Base-by-base conservation (phyloP, 164 flowering plant genomes). In the Santalum album region DNA sequence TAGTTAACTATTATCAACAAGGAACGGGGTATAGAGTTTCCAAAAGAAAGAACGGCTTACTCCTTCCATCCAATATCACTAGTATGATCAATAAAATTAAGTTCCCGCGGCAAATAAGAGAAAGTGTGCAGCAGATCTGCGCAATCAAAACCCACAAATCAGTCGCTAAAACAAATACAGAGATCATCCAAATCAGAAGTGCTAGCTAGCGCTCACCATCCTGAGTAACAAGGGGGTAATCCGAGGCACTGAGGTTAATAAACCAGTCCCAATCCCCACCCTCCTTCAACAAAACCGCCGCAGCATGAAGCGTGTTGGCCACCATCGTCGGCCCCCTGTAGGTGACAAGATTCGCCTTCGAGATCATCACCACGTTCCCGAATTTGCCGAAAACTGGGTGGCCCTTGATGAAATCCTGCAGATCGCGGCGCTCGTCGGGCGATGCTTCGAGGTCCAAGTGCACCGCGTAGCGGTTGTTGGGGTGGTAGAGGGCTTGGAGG, bases 51-150 rank as follows among this genome's bases (percentile, higher is more conserved):
- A 42, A 44, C 32, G 38, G 49, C 86, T 57, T 61, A 83, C 90
- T 78, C 86, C 61, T 83, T 83, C 90, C 90, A 83, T 1, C 90
- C 90, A 64, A 83, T 77, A 42, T 81, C 59, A 53, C 86, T 79
- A 0, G 83, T 80, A 60, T 80, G 90, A 65, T 83, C 86, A 67
- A 83, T 70, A 67, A 83, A 83, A 61, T 83, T 83, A 29, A 83
- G 78, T 56, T 81, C 82, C 57, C 90, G 55, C 21, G 86, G 82
- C 75, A 83, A 62, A 52, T 76, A 67, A 3, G 84, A 78, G 48
- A 83, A 83, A 12, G 77, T 58, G 36, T 83, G 79, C 71, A 83
- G 74, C 71, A 83, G 80, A 83, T 83, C 89, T 83, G 59, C 29
- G 49, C 53, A 62, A 53, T 22, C 35, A 59, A 54, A 52, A 51